Evolutionary conservation across 2,329 filamentous ascomycete genomes (phyloP).

Genomic region (Monosporascus sp.): DNA sequence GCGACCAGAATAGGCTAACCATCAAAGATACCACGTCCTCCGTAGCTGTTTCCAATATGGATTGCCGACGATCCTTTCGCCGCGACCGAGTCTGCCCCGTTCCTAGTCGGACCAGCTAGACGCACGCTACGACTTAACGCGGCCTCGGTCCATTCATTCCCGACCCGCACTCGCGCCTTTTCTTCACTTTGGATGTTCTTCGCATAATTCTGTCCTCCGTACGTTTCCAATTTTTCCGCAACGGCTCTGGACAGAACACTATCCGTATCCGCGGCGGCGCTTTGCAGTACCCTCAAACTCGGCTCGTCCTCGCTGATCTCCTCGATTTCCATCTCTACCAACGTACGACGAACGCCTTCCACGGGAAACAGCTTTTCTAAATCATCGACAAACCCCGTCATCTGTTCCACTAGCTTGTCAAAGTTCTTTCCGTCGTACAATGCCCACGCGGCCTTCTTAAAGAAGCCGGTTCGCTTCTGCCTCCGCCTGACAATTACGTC

Average conservation of each 20-base stretch:
- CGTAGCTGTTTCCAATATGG: constrained; percentile 7
- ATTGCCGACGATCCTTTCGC: constrained; percentile 4
- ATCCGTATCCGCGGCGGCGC: constrained; percentile 5
- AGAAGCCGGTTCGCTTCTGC: constrained; percentile 12
- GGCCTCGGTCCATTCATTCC: constrained; percentile 4
- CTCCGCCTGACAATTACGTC: not conserved
- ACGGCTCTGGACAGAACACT: not conserved
- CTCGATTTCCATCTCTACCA: constrained; percentile 18
- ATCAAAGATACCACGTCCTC: constrained; percentile 6
- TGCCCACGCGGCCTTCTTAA: constrained; percentile 18
- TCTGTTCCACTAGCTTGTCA: constrained; percentile 15
- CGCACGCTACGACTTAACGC: not conserved
- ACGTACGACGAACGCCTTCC: constrained; percentile 7
- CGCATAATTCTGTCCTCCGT: constrained; percentile 1
- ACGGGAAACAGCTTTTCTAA: constrained; percentile 20
- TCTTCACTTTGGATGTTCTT: not conserved
- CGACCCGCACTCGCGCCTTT: constrained; percentile 3
- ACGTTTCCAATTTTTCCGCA: not conserved
- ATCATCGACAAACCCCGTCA: constrained; percentile 18
- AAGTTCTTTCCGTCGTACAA: constrained; percentile 18
- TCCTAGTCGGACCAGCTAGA: not conserved
- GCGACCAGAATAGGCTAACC: not conserved
- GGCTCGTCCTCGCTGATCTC: constrained; percentile 15
- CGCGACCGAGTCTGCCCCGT: not conserved
- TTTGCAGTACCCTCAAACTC: constrained; percentile 13